A percentile compares a stretch with the other conserved stretches of the same genome.
phyloP scores from a whole-genome alignment of 2,329 filamentous ascomycete species.

The Diplodia intermedia region DNA sequence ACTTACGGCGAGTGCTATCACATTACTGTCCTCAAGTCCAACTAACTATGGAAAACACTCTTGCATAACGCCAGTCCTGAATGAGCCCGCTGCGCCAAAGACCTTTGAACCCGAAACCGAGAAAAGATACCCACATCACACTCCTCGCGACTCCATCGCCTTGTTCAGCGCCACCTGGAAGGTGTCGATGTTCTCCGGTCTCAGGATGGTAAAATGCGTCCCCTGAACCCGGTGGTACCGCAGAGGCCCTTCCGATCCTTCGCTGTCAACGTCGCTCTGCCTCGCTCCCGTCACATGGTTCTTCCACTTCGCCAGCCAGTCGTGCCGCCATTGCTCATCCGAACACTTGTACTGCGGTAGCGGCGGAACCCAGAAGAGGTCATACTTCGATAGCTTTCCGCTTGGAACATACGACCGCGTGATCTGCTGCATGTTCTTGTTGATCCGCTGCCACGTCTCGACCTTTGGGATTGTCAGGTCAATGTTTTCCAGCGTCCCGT shows the following conservation, averaged over 20 bases:
- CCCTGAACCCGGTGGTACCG: conserved; percentile 31
- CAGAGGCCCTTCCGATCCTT: conserved; percentile 7
- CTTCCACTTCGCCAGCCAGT: conserved; percentile 30
- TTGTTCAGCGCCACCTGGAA: conserved; percentile 31
- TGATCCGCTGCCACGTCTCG: conserved; percentile 32
- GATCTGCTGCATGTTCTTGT: conserved; percentile 31
- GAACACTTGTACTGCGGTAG: conserved; percentile 32
- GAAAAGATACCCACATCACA: not conserved
- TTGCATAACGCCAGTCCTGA: too few relatives aligned
- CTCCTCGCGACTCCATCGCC: conserved; percentile 19
- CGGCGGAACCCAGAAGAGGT: conserved; percentile 31
- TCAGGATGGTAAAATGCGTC: conserved; percentile 31
- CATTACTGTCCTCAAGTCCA: too few relatives aligned
- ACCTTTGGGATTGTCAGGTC: conserved; percentile 30
- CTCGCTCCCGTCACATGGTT: conserved; percentile 18
- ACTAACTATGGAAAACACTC: too few relatives aligned
- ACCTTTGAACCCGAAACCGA: too few relatives aligned
- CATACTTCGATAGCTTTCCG: conserved; percentile 27
- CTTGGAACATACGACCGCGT: conserved; percentile 21
- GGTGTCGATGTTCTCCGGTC: conserved; percentile 31
- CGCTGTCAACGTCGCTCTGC: conserved; percentile 25
- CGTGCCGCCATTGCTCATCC: conserved; percentile 30
- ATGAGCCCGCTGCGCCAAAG: too few relatives aligned
- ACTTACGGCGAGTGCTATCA: too few relatives aligned
- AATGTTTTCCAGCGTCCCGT: conserved; percentile 31